Evolutionary conservation across 1,139 yeast species (phyloP), one percentile per base, ranked within the genome.

Genomic region (Yamadazyma dushanensis): DNA sequence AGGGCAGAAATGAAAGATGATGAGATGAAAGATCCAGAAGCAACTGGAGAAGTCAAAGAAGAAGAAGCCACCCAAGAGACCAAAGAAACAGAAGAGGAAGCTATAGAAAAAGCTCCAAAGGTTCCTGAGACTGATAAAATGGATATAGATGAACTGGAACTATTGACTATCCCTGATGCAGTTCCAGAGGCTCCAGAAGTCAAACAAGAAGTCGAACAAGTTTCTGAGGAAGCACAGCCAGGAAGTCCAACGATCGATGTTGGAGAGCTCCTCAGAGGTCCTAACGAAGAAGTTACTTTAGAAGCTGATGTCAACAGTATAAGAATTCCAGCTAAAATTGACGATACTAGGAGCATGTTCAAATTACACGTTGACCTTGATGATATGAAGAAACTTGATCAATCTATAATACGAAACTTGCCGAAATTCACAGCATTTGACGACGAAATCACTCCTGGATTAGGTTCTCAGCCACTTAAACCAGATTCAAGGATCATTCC

Each of bases 381-480:
- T 31, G 78, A 76, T 11, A 57, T 87, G 38, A 73, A 77, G 41
- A 63, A 70, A 29, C 58, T 74, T 6, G 86, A 80, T 42, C 74
- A 66, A 43, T 67, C 80, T 0, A 69, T 83, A 11, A 49, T 81
- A 7, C 72, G 75, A 17, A 72, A 74, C 35, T 49, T 82, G 17
- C 82, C 87, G 1, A 54, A 70, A 14, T 80, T 75, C 54, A 55
- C 69, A 2, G 80, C 86, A 0, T 75, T 76, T 49, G 69, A 61
- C 33, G 68, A 62, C 8, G 61, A 61, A 26, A 59, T 57, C 31
- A 36, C 38, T 1, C 31, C 40, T 2, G 34, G 42, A 14, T 29
- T 43, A 2, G 48, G 56, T 1, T 47, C 57, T 5, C 49, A 46
- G 22, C 49, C 59, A 13, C 33, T 58, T n/a, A 47, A 51, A 22